phyloP scores from a whole-genome alignment of 176 grass and related monocot species.

The Juncus inflexus region DNA sequence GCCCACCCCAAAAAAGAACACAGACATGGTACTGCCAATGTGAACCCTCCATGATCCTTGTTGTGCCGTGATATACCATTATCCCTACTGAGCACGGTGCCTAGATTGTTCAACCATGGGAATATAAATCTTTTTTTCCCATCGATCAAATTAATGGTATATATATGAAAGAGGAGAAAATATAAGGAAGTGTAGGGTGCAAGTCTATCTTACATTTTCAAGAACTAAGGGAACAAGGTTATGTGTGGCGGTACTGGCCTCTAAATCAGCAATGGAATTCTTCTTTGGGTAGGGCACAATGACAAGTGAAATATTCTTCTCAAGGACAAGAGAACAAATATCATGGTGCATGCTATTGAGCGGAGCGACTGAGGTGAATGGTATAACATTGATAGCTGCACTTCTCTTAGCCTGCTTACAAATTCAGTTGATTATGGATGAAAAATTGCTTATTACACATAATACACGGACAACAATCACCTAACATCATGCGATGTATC shows the following conservation, averaged over 20 bases:
- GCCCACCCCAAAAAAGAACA: slow-evolving; percentile 37
- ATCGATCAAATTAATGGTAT: no score
- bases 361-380: slow-evolving; percentile 35
- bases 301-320: slow-evolving; percentile 27
- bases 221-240: slow-evolving; percentile 25
- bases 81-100: slow-evolving; percentile 31
- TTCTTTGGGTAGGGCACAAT: slow-evolving; percentile 31
- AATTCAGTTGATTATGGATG: no score
- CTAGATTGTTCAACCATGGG: neutral
- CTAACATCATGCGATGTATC: no score
- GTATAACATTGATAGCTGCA: slow-evolving; percentile 3
- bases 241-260: slow-evolving; percentile 9
- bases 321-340: slow-evolving; percentile 30
- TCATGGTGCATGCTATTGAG: slow-evolving; percentile 37
- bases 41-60: neutral
- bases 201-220: neutral
- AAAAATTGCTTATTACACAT: no score
- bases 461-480: no score
- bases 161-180: neutral
- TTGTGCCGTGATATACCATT: slow-evolving; percentile 23
- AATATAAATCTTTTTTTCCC: no score
- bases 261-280: slow-evolving; percentile 1
- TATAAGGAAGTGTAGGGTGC: neutral
- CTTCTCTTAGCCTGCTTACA: slow-evolving; percentile 27
- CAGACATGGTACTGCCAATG: slow-evolving; percentile 6